A percentile compares a stretch with the other conserved stretches of the same genome.
Conservation (phyloP, 2,329 filamentous ascomycete species). For the Cercospora sp. region DNA sequence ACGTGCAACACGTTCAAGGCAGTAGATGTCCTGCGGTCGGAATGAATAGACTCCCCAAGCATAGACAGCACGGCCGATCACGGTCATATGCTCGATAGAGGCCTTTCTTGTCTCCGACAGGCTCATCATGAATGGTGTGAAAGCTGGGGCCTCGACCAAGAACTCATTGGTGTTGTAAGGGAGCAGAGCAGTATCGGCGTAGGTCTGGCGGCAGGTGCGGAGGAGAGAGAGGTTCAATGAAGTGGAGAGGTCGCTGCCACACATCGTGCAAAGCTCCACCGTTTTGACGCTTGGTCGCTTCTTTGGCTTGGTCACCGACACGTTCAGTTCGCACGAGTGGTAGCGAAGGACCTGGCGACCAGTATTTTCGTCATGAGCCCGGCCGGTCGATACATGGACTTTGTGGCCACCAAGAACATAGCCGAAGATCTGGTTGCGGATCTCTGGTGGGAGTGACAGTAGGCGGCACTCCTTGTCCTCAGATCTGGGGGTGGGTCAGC, state of each 20-base stretch:
- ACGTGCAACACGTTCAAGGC: neutral
- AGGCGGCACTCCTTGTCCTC: neutral
- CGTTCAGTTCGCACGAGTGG: neutral
- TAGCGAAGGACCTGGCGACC: neutral
- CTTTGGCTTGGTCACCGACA: neutral
- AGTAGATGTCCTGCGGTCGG: neutral
- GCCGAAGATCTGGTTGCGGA: neutral
- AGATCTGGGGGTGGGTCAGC: neutral
- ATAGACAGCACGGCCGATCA: neutral
- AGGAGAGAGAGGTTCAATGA: neutral
- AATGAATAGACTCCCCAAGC: neutral
- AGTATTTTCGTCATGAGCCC: neutral
- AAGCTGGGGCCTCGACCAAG: neutral
- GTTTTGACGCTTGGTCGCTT: neutral
- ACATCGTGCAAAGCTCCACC: neutral
- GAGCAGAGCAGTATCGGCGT: neutral
- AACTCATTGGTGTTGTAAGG: neutral
- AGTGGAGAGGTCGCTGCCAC: neutral
- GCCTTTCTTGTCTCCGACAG: neutral
- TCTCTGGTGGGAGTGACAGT: neutral
- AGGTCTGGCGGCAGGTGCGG: neutral
- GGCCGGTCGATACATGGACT: neutral
- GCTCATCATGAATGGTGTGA: neutral
- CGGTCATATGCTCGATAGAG: neutral
- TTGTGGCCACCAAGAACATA: neutral